Conservation (phyloP, 768 basidiomycete genomes). For the Collybiopsis luxurians region DNA sequence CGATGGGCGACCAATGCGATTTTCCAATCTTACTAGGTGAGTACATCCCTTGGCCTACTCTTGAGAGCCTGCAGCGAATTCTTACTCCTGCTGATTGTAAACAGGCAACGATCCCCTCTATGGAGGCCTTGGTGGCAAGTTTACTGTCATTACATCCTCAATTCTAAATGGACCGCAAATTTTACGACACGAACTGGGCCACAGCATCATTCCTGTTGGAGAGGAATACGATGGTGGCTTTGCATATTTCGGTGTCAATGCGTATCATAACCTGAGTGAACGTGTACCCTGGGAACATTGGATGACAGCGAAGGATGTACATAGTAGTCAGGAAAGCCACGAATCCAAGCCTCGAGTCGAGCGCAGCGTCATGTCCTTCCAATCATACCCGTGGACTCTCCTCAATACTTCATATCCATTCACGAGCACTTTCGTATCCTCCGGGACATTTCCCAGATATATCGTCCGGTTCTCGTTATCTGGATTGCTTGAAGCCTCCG, state of each 20-base stretch:
- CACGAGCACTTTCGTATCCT: slow-evolving; percentile 58
- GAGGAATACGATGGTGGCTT: slow-evolving; percentile 84
- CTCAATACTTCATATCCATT: slow-evolving; percentile 61
- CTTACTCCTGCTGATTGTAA: too few relatives aligned
- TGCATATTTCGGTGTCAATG: slow-evolving; percentile 71
- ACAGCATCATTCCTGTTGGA: slow-evolving; percentile 75
- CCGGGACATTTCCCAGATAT: slow-evolving; percentile 59
- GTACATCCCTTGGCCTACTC: slow-evolving; percentile 9
- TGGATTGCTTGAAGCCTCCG: slow-evolving; percentile 53
- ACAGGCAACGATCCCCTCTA: slow-evolving; percentile 77
- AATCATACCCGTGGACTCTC: slow-evolving; percentile 73
- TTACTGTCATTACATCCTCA: slow-evolving; percentile 77
- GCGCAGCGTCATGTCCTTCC: slow-evolving; percentile 72
- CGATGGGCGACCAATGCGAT: slow-evolving; percentile 63
- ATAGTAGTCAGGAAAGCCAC: slow-evolving; percentile 17
- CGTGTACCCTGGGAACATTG: slow-evolving; percentile 70
- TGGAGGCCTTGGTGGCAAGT: slow-evolving; percentile 76
- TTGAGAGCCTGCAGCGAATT: too few relatives aligned
- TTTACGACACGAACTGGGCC: slow-evolving; percentile 76
- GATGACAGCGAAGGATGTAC: slow-evolving; percentile 36
- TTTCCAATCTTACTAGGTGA: slow-evolving; percentile 74
- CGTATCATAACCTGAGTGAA: slow-evolving; percentile 39
- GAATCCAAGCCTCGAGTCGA: slow-evolving; percentile 42
- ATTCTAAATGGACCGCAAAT: slow-evolving; percentile 71
- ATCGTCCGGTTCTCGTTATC: slow-evolving; percentile 72